Percentiles rank a stretch among this genome's conserved stretches.
phyloP scores from a whole-genome alignment of 1,284 basidiomycete genomes.

The Peniophora sp. region DNA sequence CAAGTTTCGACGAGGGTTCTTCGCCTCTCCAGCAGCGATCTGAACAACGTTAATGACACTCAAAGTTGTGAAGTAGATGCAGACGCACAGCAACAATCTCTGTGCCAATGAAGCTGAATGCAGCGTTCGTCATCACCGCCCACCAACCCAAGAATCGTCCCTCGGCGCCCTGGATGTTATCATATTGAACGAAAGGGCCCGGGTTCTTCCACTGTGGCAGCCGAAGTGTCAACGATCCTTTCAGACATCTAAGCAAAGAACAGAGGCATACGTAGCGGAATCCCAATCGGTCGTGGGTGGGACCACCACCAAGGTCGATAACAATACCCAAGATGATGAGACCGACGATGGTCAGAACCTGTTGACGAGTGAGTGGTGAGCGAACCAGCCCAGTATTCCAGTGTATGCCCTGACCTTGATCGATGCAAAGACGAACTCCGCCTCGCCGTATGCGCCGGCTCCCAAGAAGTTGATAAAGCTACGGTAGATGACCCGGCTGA shows the following conservation, averaged over 20 bases:
- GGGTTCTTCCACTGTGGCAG: slow-evolving; percentile 61
- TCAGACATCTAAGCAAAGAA: too few species aligned
- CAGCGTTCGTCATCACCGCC: slow-evolving; percentile 67
- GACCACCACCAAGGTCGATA: slow-evolving; percentile 65
- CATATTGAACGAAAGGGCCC: slow-evolving; percentile 60
- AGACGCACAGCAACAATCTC: slow-evolving; percentile 80
- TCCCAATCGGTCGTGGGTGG: slow-evolving; percentile 31
- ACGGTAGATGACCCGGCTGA: not conserved
- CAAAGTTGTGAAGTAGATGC: slow-evolving; percentile 8
- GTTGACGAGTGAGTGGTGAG: slow-evolving; percentile 15
- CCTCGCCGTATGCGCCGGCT: slow-evolving; percentile 66
- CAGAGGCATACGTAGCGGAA: too few species aligned
- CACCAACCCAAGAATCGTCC: slow-evolving; percentile 64
- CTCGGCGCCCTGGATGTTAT: slow-evolving; percentile 44
- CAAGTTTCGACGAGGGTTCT: slow-evolving; percentile 58
- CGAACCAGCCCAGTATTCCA: slow-evolving; percentile 42
- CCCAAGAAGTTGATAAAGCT: slow-evolving; percentile 70
- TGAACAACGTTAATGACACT: slow-evolving; percentile 13
- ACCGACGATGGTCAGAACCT: slow-evolving; percentile 9
- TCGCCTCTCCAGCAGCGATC: slow-evolving; percentile 73
- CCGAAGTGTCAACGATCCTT: too few species aligned
- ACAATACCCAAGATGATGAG: slow-evolving; percentile 51
- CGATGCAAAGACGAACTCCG: slow-evolving; percentile 68
- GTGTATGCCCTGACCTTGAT: slow-evolving; percentile 77
- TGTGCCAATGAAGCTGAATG: slow-evolving; percentile 78